Percentiles rank a stretch among this genome's conserved stretches.
Conservation (phyloP, 306 rosid genomes). For the Argentina anserina region DNA sequence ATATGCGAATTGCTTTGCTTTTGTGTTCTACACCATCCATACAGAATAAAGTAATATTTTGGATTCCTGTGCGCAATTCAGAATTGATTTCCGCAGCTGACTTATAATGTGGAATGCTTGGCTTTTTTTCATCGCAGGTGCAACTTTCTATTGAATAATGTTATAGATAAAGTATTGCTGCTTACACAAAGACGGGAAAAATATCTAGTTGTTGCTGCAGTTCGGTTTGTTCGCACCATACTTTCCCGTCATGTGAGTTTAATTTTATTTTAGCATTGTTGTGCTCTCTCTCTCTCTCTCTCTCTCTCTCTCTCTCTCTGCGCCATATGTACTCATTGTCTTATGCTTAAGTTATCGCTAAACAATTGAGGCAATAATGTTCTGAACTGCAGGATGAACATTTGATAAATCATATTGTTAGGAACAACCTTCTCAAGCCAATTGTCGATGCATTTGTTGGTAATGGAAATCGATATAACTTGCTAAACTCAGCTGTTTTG, state of each 20-base stretch:
- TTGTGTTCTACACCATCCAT: slow-evolving; percentile 94
- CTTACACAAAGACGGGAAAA: slow-evolving; percentile 73
- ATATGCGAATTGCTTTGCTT: slow-evolving; percentile 93
- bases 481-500: slow-evolving; percentile 84
- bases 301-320: background rate
- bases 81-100: slow-evolving; percentile 15
- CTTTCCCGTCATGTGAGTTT: slow-evolving; percentile 68
- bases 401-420: slow-evolving; percentile 63
- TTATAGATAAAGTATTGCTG: slow-evolving; percentile 68
- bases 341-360: background rate
- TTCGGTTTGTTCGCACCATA: slow-evolving; percentile 84
- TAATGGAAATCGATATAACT: slow-evolving; percentile 92
- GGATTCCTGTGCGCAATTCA: slow-evolving; percentile 25
- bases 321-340: background rate
- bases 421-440: slow-evolving; percentile 80
- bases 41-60: slow-evolving; percentile 77
- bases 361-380: background rate
- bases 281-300: background rate
- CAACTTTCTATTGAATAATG: slow-evolving; percentile 66
- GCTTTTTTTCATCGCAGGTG: slow-evolving; percentile 45
- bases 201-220: slow-evolving; percentile 85
- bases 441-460: slow-evolving; percentile 69
- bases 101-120: slow-evolving; percentile 6
- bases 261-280: background rate
- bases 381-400: slow-evolving; percentile 85